These are phyloP conservation scores for Tylopilus rubrobrunneus DNA, from an alignment of 768 basidiomycete genomes.

Conservation along the genomic window DNA sequence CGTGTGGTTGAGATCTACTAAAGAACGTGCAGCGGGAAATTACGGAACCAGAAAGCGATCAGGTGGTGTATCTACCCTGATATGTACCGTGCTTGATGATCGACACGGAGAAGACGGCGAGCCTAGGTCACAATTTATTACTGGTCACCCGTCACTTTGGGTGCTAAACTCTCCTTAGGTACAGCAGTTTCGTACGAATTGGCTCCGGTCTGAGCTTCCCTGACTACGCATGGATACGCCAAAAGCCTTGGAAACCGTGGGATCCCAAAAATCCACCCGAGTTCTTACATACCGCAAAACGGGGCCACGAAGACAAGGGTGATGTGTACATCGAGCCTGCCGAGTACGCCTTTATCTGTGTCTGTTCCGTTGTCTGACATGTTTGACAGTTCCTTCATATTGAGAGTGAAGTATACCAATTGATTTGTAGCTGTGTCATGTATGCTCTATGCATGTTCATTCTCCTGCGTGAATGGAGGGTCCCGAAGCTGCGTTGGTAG, in stretches of 20 bases:
- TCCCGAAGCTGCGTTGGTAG: too few species aligned
- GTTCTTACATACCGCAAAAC: conserved; percentile 62
- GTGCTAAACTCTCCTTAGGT: conserved; percentile 43
- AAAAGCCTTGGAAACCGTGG: conserved; percentile 80
- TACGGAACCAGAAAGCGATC: conserved; percentile 85
- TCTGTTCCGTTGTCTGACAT: not conserved
- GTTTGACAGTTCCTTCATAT: conserved; percentile 75
- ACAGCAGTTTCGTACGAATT: conserved; percentile 83
- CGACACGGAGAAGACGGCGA: conserved; percentile 50
- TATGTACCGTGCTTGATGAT: conserved; percentile 88
- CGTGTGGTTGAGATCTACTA: not conserved
- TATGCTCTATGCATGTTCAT: too few species aligned
- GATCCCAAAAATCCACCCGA: conserved; percentile 69
- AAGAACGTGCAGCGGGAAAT: conserved; percentile 59
- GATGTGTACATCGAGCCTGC: conserved; percentile 89
- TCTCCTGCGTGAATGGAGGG: too few species aligned
- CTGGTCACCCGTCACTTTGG: not conserved
- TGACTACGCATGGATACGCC: conserved; percentile 82
- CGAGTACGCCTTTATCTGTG: conserved; percentile 49
- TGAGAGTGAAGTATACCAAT: conserved; percentile 92
- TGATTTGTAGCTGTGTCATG: too few species aligned
- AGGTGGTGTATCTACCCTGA: conserved; percentile 84
- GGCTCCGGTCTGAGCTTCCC: conserved; percentile 84
- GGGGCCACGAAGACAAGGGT: conserved; percentile 72
- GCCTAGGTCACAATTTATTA: conserved; percentile 46